Base-by-base conservation (phyloP, 768 basidiomycete genomes). In the Paxillus involutus region DNA sequence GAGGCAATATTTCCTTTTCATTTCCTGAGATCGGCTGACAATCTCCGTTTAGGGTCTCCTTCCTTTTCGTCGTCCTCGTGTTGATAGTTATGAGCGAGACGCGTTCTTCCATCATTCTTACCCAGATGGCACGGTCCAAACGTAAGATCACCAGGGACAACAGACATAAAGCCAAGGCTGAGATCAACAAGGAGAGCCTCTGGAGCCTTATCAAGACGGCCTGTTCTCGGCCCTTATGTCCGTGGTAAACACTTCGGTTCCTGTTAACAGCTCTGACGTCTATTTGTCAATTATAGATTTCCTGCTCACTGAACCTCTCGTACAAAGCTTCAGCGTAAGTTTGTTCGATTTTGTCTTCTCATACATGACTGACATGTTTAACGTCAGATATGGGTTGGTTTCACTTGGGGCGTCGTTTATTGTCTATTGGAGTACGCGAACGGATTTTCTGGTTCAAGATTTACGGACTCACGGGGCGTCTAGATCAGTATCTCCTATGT, bases 321-420 rank as follows among this genome's bases (percentile, higher is more conserved):
- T 92, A 4, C 74, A 80, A 9, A 82, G 82, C 60, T 85, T 94
- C 65, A 85, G 82, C 59, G 87, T 88, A 55, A 53, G 81, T 72
- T 47, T 17, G 35, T 12, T 29, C 29, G 17, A 19, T 4, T 7
- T 36, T 43, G 21, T 4, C 3, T 41, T 42, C n/a, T 13, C 9
- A 32, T 32, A 32, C 9, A 9, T 6, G 1, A 21, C 8, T 35
- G 44, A 54, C 16, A 17, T 32, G 4, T 10, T 46, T 48, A 19
- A 19, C 35, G 29, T 4, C 63, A 88, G 84, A 56, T 86, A 12
- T 87, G 85, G 85, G 66, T 79, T 29, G 83, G 84, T 40, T 83
- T 91, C 51, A 78, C 79, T 0, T 93, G 89, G 89, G 90, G 89
- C 0, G 79, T 90, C 1, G 67, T 85, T 24, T 93, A 80, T 59